These are phyloP conservation scores for Boletus subparvulus DNA, from an alignment of 768 basidiomycete species.

Conservation along the genomic window DNA sequence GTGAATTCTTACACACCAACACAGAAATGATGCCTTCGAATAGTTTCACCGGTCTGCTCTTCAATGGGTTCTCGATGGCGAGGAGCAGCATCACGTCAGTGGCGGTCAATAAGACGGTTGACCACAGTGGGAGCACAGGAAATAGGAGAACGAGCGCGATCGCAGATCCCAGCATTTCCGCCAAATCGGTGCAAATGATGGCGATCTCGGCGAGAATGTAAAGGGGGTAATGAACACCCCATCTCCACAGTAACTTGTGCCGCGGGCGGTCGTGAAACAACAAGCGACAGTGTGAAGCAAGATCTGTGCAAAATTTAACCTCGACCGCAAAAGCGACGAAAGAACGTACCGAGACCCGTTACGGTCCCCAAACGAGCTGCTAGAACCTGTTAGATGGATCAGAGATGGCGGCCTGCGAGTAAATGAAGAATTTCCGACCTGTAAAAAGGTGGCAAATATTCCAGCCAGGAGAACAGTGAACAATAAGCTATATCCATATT, in stretches of 20 bases:
- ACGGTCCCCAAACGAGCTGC: conserved; percentile 81
- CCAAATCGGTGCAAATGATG: conserved; percentile 76
- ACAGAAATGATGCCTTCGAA: conserved; percentile 66
- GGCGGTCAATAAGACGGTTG: conserved; percentile 66
- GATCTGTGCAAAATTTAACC: conserved; percentile 39
- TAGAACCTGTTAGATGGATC: conserved; percentile 51
- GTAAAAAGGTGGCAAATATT: conserved; percentile 78
- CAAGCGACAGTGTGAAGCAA: conserved; percentile 64
- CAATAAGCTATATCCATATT: conserved; percentile 82
- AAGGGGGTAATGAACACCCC: conserved; percentile 62
- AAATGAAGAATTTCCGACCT: conserved; percentile 40
- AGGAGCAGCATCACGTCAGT: conserved; percentile 71
- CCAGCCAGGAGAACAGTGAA: conserved; percentile 85
- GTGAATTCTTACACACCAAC: conserved; percentile 44
- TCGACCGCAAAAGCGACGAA: not conserved
- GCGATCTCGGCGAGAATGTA: conserved; percentile 66
- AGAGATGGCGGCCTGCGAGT: not conserved
- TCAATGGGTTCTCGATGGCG: conserved; percentile 66
- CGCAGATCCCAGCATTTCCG: conserved; percentile 79
- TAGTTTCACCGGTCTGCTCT: conserved; percentile 60
- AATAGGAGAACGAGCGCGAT: conserved; percentile 78
- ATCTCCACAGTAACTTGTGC: conserved; percentile 55
- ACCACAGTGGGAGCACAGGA: conserved; percentile 67
- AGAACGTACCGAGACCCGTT: conserved; percentile 66
- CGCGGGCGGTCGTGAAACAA: conserved; percentile 64